A percentile compares a stretch with the other conserved stretches of the same genome.
Conservation (phyloP, 2,329 filamentous ascomycete genomes). For the Penicillium sp. region DNA sequence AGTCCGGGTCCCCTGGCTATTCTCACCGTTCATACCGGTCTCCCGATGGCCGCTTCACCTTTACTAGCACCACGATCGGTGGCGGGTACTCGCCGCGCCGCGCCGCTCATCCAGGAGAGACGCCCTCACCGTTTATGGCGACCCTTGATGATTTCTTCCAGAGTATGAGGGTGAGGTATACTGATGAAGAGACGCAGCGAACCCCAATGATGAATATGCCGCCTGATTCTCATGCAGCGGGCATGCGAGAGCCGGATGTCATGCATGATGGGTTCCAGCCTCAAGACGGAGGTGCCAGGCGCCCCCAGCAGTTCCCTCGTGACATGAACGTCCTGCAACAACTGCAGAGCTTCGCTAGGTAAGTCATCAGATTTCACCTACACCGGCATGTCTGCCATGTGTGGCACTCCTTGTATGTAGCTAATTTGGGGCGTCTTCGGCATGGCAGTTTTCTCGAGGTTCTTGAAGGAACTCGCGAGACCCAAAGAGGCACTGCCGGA, state of each 20-base stretch:
- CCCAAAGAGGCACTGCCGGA: constrained; percentile 5
- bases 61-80: constrained; percentile 38
- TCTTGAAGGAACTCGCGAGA: constrained; percentile 28
- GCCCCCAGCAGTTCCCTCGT: constrained; percentile 48
- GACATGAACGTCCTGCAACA: constrained; percentile 55
- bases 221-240: neutral
- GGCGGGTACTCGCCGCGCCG: constrained; percentile 22
- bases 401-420: neutral
- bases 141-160: constrained; percentile 52
- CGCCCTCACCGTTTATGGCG: constrained; percentile 36
- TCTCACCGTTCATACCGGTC: constrained; percentile 47
- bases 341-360: constrained; percentile 53
- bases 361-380: constrained; percentile 30
- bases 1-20: constrained; percentile 28
- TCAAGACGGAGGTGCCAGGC: constrained; percentile 10
- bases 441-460: constrained; percentile 31
- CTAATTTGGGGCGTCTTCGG: constrained; percentile 7
- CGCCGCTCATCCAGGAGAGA: constrained; percentile 15
- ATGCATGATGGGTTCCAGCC: constrained; percentile 11
- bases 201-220: neutral
- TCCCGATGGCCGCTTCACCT: constrained; percentile 48
- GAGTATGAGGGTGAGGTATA: constrained; percentile 44
- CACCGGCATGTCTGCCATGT: neutral
- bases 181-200: constrained; percentile 14
- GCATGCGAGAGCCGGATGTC: neutral